Evolutionary conservation across 1,284 basidiomycete species (phyloP), one percentile per base, ranked within the genome.

Genomic region (Sporisorium scitamineum): DNA sequence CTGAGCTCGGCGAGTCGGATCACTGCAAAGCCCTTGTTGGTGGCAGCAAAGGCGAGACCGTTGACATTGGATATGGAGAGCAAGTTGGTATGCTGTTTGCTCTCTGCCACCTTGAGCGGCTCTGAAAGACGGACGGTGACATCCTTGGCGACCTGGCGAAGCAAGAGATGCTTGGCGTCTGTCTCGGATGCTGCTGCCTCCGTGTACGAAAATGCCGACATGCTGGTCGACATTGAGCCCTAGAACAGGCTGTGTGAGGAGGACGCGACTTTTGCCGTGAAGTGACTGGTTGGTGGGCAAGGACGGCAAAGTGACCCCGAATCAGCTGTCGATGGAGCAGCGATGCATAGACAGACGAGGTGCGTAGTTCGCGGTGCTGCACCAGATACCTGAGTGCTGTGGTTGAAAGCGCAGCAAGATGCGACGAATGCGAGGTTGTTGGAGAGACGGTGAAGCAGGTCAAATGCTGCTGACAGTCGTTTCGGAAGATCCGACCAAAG

Each of bases 101-200:
- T 64, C 32, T 78, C 70, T 5, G 65, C 67, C 18, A 65, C 63
- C 24, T 68, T 26, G 11, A 81, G 66, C 11, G 82, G 81, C n/a
- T 70, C 62, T 13, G 82, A 81, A n/a, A 84, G 57, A 32, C 82
- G 76, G n/a, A 83, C 69, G 26, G 60, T 79, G 47, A 82, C 82
- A 65, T 80, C 80, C 39, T 78, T 73, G n/a, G 75, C 70, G 20
- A 84, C 48, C 61, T 84, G 82, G 37, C 80, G 73, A 11, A 84
- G 64, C 44, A 72, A 44, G 24, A 81, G 66, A 41, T 73, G 69
- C 75, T 81, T 34, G 89, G 89, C 72, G 91, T 93, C 73, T 37
- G 51, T 57, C 61, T 62, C 70, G 39, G 68, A 54, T 50, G 56
- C 24, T 67, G 57, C 18, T 61, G 29, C 34, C 73, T 66, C 65